Conservation (phyloP, 106 monocot genomes). For the Dioscorea alata region DNA sequence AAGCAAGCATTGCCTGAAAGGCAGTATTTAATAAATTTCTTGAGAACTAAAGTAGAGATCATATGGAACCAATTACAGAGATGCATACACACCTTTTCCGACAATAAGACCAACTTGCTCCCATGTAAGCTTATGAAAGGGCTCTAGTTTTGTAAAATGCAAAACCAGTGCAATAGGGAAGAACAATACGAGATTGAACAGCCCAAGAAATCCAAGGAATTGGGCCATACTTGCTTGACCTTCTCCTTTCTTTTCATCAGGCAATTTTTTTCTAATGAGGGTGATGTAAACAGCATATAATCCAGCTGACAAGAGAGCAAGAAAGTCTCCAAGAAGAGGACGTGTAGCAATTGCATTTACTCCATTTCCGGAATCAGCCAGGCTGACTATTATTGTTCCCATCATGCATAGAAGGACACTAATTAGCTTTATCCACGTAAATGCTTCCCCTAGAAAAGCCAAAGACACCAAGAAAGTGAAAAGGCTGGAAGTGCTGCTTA, state of each 20-base stretch:
- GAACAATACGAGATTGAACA: slow-evolving; percentile 78
- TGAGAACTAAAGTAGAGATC: no score
- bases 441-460: slow-evolving; percentile 69
- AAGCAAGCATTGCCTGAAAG: no score
- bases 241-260: slow-evolving; percentile 66
- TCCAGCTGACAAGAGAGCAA: slow-evolving; percentile 69
- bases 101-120: slow-evolving; percentile 73
- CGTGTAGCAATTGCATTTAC: slow-evolving; percentile 55
- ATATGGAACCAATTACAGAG: no score
- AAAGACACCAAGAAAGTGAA: slow-evolving; percentile 87
- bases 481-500: slow-evolving; percentile 92
- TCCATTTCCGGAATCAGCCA: slow-evolving; percentile 53
- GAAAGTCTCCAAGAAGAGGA: slow-evolving; percentile 73
- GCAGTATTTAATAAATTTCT: no score
- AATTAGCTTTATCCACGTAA: slow-evolving; percentile 82
- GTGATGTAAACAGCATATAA: slow-evolving; percentile 89
- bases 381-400: slow-evolving; percentile 78
- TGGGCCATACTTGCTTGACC: slow-evolving; percentile 80
- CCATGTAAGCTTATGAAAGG: slow-evolving; percentile 67
- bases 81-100: slow-evolving; percentile 63
- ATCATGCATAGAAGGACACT: slow-evolving; percentile 95
- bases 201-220: slow-evolving; percentile 85
- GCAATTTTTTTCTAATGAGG: slow-evolving; percentile 73
- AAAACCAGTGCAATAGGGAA: slow-evolving; percentile 64
- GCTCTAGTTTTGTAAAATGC: slow-evolving; percentile 66